These are phyloP conservation scores for Pseudogymnoascus sp. DNA, from an alignment of 2,329 filamentous ascomycete species.

Conservation along the genomic window DNA sequence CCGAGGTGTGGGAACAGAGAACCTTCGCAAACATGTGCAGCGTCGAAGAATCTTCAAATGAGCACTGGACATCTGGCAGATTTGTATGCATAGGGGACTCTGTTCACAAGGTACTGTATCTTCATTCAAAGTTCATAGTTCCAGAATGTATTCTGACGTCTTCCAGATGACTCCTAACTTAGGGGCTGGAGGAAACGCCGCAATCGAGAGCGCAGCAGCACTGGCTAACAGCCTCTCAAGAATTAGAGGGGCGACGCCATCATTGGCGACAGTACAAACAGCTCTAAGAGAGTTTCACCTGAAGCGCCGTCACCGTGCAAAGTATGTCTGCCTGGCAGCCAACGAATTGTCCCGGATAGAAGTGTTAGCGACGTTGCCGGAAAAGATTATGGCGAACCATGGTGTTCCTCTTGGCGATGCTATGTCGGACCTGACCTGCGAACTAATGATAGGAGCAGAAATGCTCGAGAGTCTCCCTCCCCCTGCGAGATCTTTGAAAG, in stretches of 20 bases:
- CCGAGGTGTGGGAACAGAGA: neutral
- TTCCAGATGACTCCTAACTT: conserved; percentile 14
- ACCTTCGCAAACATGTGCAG: neutral
- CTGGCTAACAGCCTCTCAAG: conserved; percentile 10
- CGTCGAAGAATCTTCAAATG: neutral
- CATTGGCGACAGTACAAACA: neutral
- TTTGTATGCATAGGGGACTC: conserved; percentile 12
- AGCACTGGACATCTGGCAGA: conserved; percentile 10
- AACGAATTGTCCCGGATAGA: conserved; percentile 21
- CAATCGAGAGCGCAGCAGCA: conserved; percentile 14
- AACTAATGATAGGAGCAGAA: conserved; percentile 21
- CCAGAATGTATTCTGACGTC: neutral
- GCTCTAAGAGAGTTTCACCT: conserved; percentile 15
- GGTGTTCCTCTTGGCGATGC: conserved; percentile 19
- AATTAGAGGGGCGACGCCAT: neutral
- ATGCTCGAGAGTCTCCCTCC: conserved; percentile 26
- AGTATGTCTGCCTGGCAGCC: conserved; percentile 17
- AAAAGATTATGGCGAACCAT: conserved; percentile 19
- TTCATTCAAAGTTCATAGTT: neutral
- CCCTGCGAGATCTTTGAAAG: conserved; percentile 20
- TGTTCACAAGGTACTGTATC: conserved; percentile 7
- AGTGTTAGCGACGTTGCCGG: conserved; percentile 14
- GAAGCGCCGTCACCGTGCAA: conserved; percentile 17
- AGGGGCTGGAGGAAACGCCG: conserved; percentile 10
- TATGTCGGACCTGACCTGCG: conserved; percentile 17